Evolutionary conservation across 2,329 filamentous ascomycete genomes (phyloP), one percentile per base, ranked within the genome.

Genomic region (Aspergillus amoenus): DNA sequence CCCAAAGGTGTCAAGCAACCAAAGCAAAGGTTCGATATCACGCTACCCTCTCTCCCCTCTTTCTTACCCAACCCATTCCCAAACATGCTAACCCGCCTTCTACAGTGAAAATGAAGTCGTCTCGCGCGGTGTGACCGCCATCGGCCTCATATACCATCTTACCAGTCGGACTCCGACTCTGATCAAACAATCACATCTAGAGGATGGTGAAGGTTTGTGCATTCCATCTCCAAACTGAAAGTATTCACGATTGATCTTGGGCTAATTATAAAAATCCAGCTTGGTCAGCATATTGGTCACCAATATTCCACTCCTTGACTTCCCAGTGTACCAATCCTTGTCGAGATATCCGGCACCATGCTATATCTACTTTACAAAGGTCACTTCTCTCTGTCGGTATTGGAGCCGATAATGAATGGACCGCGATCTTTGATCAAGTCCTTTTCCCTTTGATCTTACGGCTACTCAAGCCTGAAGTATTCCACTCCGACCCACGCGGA

Each of bases 271-370:
- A 55, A 55, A 42, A 8, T 21, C 22, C 44, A 90, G 94, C 94
- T 13, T 99, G 94, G 94, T 92, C 91, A 50, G 91, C 94, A 8
- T 99, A 99, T 73, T 99, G 94, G 94, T 88, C 93, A 13, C 94
- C 93, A 2, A 92, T 99, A 24, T 94, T 99, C 75, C 86, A 91
- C 65, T 90, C 91, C 5, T 79, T 99, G 17, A 94, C 90, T 3
- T 86, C 86, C 4, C 94, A 99, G 76, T 97, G 93, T 75, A 90
- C 91, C 53, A 99, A 97, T 70, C 92, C 93, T 0, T 97, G 92
- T 69, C 89, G 93, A 54, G 93, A 97, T 66, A 91, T 99, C 58
- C 87, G 94, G 3, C 90, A 96, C 67, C 84, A 95, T 68, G 91
- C 94, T 1, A 91, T 97, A 66, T 86, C 88, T 7, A 91, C 88